Conservation (phyloP, 495 filamentous ascomycete genomes). For the Penicillium macrosclerotiorum region DNA sequence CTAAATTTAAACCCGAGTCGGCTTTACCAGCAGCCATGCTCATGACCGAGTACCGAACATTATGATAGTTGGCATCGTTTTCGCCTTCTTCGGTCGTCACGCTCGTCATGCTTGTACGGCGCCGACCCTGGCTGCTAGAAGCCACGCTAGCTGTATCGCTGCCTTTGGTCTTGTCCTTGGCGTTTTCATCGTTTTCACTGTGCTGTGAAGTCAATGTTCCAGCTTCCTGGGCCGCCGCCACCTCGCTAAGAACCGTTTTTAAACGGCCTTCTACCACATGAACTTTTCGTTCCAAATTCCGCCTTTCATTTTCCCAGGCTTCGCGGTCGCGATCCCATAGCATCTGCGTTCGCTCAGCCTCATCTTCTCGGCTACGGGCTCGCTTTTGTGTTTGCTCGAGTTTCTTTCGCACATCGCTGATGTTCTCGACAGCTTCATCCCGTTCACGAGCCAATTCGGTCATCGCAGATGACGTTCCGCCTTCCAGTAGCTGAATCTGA, state of each 20-base stretch:
- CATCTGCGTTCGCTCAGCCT: conserved; percentile 68
- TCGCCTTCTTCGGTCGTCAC: conserved; percentile 60
- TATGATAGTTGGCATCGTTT: conserved; percentile 23
- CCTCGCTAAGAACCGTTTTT: conserved; percentile 77
- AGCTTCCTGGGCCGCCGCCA: conserved; percentile 70
- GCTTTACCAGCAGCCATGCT: conserved; percentile 52
- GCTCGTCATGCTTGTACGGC: conserved; percentile 56
- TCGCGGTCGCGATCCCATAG: conserved; percentile 82
- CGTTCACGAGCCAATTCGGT: conserved; percentile 80
- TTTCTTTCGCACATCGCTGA: conserved; percentile 70
- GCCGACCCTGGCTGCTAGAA: conserved; percentile 64
- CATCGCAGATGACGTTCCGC: conserved; percentile 79
- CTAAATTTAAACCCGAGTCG: conserved; percentile 68
- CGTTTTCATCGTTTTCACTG: conserved; percentile 21
- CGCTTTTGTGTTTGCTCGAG: conserved; percentile 78
- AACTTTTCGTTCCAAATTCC: conserved; percentile 75
- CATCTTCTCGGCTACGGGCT: conserved; percentile 77
- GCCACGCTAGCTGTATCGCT: conserved; percentile 78
- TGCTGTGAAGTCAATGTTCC: conserved; percentile 22
- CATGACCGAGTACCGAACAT: conserved; percentile 65
- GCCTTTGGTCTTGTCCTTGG: conserved; percentile 43
- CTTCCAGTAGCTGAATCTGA: conserved; percentile 81
- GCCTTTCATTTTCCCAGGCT: conserved; percentile 75
- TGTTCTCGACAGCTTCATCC: conserved; percentile 76
- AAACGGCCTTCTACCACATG: conserved; percentile 86